Base-by-base conservation (phyloP, 2,329 filamentous ascomycete genomes). In the Pseudogymnoascus sp. region DNA sequence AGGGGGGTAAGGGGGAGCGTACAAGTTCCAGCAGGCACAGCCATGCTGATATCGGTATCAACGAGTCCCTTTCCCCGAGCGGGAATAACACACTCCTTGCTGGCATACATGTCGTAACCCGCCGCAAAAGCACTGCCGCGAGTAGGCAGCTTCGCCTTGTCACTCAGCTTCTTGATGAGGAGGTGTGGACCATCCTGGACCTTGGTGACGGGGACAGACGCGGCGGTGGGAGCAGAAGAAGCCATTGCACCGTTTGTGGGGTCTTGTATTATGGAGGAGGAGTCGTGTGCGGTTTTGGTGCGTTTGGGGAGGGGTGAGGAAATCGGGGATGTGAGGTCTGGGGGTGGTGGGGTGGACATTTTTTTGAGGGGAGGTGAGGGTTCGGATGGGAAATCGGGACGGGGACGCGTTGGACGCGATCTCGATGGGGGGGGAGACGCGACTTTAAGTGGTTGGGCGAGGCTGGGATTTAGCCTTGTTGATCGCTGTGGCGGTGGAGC, bases 41-140 rank as follows among this genome's bases (percentile, higher is more conserved):
- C 90, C 77, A 99, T 93, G 68, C 87, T 86, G 65, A 99, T 88
- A 69, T 94, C 93, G 0, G 94, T 97, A 69, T 92, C 89, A 37
- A 97, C 91, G 30, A 97, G 77, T 0, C 80, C 91, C 76, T 96
- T 91, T 67, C 91, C 92, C 63, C 90, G 82, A 1, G 89, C 85
- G 0, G 92, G 92, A 61, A 99, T 86, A 2, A 83, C 82, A 3
- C 86, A 87, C 37, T 88, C 83, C 70, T 84, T 84, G 2, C 91
- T 83, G 59, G 86, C 88, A 76, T 97, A 97, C 62, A 99, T 72
- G 75, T 99, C 94, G 77, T 97, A 97, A 36, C 94, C 94, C 1
- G 94, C 94, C 0, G 94, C 90, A 71, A 90, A 92, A 59, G 86
- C 88, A 66, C 90, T 95, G 67, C 94, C 94, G 61, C 93, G 86